Percentiles rank a stretch among this genome's conserved stretches.
These are phyloP conservation scores for Hanseniaspora gamundiae DNA, from an alignment of 1,139 yeast genomes.

Conservation along the genomic window DNA sequence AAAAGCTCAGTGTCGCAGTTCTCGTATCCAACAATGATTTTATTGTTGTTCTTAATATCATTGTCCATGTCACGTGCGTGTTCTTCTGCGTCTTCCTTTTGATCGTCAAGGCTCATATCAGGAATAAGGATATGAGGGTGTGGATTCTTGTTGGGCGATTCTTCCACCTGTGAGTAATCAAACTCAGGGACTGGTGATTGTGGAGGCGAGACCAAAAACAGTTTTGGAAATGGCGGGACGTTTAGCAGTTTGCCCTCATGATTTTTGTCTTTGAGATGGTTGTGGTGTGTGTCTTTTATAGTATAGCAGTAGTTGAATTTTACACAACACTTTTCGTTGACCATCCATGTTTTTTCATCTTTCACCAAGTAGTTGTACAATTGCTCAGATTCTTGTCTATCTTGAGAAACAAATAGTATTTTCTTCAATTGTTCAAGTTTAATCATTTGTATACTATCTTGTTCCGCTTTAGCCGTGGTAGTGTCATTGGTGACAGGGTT, in stretches of 20 bases:
- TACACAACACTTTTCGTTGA: neutral
- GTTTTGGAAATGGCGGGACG: slow-evolving; percentile 23
- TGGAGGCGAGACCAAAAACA: slow-evolving; percentile 31
- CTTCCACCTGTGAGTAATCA: slow-evolving; percentile 27
- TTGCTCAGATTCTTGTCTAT: neutral
- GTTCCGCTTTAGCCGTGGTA: neutral
- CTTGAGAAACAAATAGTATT: neutral
- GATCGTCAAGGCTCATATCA: neutral
- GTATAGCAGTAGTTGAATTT: neutral
- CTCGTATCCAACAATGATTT: neutral
- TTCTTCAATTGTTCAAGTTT: neutral
- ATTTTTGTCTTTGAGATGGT: neutral
- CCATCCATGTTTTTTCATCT: neutral
- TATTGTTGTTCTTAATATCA: neutral
- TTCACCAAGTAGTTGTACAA: neutral
- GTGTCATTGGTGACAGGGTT: neutral
- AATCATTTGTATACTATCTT: neutral
- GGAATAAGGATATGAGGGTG: slow-evolving; percentile 5
- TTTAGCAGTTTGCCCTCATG: slow-evolving; percentile 10
- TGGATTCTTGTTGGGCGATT: slow-evolving; percentile 21
- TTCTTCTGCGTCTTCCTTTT: neutral
- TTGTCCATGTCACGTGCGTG: neutral
- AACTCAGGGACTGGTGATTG: slow-evolving; percentile 31
- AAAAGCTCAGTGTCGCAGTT: neutral
- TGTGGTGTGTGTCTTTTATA: neutral